Base-by-base conservation (phyloP, 2,329 filamentous ascomycete genomes). In the Xylaria sp. region DNA sequence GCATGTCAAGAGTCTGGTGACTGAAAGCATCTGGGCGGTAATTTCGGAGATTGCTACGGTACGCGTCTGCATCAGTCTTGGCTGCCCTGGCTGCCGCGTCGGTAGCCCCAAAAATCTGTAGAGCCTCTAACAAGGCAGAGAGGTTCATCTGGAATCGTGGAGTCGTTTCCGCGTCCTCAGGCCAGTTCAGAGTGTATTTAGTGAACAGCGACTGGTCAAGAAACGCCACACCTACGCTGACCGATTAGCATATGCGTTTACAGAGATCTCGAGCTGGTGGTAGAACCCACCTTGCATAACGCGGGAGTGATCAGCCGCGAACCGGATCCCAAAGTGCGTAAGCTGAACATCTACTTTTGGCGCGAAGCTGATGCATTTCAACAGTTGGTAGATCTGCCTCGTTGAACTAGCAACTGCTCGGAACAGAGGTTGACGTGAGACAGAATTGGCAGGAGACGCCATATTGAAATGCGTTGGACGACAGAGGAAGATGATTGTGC, bases 31-130 rank as follows among this genome's bases (percentile, higher is more conserved):
- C 90, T 17, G 85, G 79, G 58, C 87, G 81, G 76, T 87, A 83
- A 73, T 86, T 87, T 53, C 85, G 82, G 40, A 87, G 76, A 69
- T 87, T 88, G 75, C 84, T 87, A 65, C 83, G 83, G 70, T 87
- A 88, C 0, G 82, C 80, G 65, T 89, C 87, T 61, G 83, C 79
- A 12, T 89, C 87, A 6, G 83, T 79, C 70, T 84, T 88, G 53
- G 84, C 81, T 51, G 84, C 80, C 66, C 85, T 84, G 42, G 80
- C 82, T 5, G 86, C 80, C 14, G 87, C 83, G 67, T 92, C 90
- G 47, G 94, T 86, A n/a, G 94, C 88, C 52, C 92, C 92, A 72
- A 99, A 96, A 52, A 99, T 98, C 73, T 97, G 94, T 7, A 99
- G 84, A 0, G 94, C 96, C 78, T 98, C 95, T 56, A 99, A 86